Conservation (phyloP, 306 rosid genomes). For the Medicago truncatula region MtrunA17r5.0-ANR NC_053047.1:16629501-16630000, state of each 20-base stretch:
- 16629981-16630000: conserved; percentile 3
- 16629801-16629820: background rate
- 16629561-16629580: background rate
- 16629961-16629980: background rate
- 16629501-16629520: background rate
- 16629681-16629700: background rate
- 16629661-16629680: background rate
- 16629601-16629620: background rate
- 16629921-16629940: conserved; percentile 18
- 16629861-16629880: background rate
- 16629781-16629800: rapidly evolving
- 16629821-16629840: background rate
- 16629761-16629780: background rate
- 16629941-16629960: background rate
- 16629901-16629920: conserved; percentile 6
- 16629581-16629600: background rate
- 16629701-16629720: background rate
- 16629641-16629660: background rate
- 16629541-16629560: background rate
- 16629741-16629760: background rate
- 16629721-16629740: background rate
- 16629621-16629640: conserved; percentile 2
- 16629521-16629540: background rate
- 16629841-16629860: conserved; percentile 34
- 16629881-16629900: background rate